Conservation (phyloP, 1,284 basidiomycete genomes). For the Trametes hirsuta region DNA sequence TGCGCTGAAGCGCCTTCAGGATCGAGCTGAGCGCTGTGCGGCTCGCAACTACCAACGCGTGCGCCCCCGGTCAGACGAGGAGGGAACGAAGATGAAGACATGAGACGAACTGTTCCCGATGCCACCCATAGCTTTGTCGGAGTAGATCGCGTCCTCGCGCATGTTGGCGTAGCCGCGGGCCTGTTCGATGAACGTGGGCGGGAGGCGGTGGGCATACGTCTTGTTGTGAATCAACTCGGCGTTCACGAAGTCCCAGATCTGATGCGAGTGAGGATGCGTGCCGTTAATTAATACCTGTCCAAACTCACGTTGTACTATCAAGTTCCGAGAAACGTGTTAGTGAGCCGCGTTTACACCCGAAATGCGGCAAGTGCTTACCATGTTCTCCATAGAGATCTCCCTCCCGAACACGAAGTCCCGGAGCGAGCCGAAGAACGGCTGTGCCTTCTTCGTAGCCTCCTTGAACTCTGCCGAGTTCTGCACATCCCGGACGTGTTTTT, state of each 20-base stretch:
- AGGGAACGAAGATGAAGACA: background rate
- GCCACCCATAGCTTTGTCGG: constrained; percentile 58
- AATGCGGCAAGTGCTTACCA: constrained; percentile 44
- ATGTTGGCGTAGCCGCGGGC: constrained; percentile 73
- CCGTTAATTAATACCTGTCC: background rate
- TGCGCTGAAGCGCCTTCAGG: constrained; percentile 68
- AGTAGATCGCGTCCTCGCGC: constrained; percentile 81
- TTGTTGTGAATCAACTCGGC: constrained; percentile 79
- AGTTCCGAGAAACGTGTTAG: background rate
- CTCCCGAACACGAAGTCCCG: constrained; percentile 73
- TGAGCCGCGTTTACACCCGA: background rate
- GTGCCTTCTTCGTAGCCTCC: constrained; percentile 53
- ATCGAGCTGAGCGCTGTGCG: constrained; percentile 76
- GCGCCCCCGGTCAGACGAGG: background rate
- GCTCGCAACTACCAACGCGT: constrained; percentile 63
- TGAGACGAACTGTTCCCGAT: constrained; percentile 70
- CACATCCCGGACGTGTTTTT: constrained; percentile 61
- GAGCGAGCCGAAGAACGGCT: constrained; percentile 67
- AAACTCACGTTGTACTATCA: constrained; percentile 66
- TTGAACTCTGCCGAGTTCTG: constrained; percentile 69
- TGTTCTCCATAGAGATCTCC: constrained; percentile 68
- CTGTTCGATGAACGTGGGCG: constrained; percentile 70
- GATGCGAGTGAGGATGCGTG: background rate
- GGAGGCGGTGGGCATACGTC: constrained; percentile 73
- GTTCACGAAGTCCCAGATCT: constrained; percentile 81